Conservation (phyloP, 2,329 filamentous ascomycete species). For the Lasiodiplodia theobromae region DNA sequence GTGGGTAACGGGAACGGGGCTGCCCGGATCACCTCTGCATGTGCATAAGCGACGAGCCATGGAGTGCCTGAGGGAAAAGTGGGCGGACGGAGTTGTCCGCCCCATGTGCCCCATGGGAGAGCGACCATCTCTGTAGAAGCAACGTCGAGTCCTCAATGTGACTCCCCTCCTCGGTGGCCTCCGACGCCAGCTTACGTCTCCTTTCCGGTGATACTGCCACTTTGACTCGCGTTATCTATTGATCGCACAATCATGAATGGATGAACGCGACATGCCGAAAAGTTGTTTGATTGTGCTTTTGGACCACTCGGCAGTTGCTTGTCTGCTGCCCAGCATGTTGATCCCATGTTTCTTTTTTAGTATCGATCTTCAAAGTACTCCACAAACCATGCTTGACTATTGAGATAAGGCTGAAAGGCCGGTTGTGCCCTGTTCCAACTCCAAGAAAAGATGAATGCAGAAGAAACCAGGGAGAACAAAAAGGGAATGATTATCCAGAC, state of each 20-base stretch:
- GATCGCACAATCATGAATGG: not conserved
- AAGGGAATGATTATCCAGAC: not conserved
- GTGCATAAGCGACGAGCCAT: not conserved
- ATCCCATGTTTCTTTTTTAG: not conserved
- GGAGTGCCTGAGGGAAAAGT: not conserved
- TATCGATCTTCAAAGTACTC: not conserved
- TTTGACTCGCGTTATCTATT: not conserved
- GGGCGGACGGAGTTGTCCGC: not conserved
- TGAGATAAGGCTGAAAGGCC: not conserved
- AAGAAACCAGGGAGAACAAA: not conserved
- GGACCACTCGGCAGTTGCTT: not conserved
- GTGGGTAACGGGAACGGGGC: not conserved
- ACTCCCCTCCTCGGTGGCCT: not conserved
- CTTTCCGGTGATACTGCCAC: not conserved
- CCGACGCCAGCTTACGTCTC: not conserved
- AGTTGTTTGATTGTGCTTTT: not conserved
- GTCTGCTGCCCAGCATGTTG: not conserved
- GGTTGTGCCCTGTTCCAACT: too few relatives aligned
- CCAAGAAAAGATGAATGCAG: not conserved
- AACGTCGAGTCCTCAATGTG: not conserved
- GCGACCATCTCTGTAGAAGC: not conserved
- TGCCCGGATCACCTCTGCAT: conserved; percentile 23
- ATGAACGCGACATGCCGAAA: not conserved
- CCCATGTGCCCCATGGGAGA: not conserved
- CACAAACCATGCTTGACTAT: not conserved